phyloP scores from a whole-genome alignment of 164 flowering plant species.

The Magnolia sinica region DNA sequence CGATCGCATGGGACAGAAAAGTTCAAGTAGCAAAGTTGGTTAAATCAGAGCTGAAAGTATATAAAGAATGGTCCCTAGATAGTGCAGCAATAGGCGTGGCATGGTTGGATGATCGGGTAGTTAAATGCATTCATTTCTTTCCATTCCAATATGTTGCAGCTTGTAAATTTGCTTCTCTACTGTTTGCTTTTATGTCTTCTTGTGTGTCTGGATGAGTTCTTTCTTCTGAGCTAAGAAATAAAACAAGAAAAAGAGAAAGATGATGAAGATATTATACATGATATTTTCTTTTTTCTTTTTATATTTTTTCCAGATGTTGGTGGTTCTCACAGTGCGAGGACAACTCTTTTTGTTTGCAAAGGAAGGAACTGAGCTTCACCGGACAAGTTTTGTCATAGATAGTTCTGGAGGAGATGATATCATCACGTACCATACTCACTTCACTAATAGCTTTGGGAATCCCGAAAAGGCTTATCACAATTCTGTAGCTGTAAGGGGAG shows the following conservation, averaged over 20 bases:
- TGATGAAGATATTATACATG: neutral
- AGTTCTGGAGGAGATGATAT: constrained; percentile 68
- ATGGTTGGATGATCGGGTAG: constrained; percentile 94
- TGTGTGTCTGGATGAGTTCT: neutral
- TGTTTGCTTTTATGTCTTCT: neutral
- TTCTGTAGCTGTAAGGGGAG: constrained; percentile 78
- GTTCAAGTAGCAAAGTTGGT: constrained; percentile 87
- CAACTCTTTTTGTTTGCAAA: constrained; percentile 74
- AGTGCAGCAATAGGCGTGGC: constrained; percentile 80
- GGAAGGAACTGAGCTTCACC: constrained; percentile 86
- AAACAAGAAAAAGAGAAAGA: neutral
- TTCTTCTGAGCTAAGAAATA: neutral
- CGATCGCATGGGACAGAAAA: constrained; percentile 91
- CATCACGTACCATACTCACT: constrained; percentile 69
- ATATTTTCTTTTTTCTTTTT: neutral
- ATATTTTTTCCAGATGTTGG: constrained; percentile 69
- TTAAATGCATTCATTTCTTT: neutral
- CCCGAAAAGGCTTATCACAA: constrained; percentile 96
- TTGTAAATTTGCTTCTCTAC: neutral
- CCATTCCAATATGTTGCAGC: constrained; percentile 1
- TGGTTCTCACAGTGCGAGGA: constrained; percentile 69
- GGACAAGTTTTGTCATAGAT: constrained; percentile 70
- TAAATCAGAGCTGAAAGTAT: constrained; percentile 72
- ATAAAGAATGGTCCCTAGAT: constrained; percentile 79
- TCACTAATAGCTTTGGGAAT: constrained; percentile 69